These are phyloP conservation scores for Hymenoscyphus repandus DNA, from an alignment of 2,329 filamentous ascomycete genomes.

Conservation along the genomic window DNA sequence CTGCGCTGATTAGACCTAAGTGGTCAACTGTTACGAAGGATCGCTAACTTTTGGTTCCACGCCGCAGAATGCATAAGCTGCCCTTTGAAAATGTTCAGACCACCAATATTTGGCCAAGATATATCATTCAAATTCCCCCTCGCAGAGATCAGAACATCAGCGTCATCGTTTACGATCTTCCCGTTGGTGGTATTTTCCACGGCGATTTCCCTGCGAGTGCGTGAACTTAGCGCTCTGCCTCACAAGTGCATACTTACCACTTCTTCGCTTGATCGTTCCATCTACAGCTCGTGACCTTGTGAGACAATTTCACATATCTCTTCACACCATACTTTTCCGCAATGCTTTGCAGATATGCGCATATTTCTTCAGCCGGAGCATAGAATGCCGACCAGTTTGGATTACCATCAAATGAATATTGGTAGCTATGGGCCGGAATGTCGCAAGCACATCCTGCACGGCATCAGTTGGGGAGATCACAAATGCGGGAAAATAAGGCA, in stretches of 20 bases:
- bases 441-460: constrained; percentile 19
- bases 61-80: constrained; percentile 54
- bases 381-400: constrained; percentile 65
- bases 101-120: constrained; percentile 57
- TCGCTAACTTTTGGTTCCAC: constrained; percentile 43
- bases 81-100: constrained; percentile 44
- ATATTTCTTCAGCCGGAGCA: constrained; percentile 62
- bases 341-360: constrained; percentile 59
- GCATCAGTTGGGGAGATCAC: neutral
- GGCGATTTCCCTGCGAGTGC: constrained; percentile 36
- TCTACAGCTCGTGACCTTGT: constrained; percentile 47
- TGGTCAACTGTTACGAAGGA: neutral
- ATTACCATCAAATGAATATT: constrained; percentile 63
- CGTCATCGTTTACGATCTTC: constrained; percentile 39
- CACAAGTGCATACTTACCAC: constrained; percentile 31
- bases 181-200: constrained; percentile 36
- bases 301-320: constrained; percentile 48
- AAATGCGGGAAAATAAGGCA: neutral
- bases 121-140: constrained; percentile 63
- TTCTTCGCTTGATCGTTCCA: constrained; percentile 49
- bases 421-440: constrained; percentile 48
- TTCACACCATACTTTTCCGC: constrained; percentile 62
- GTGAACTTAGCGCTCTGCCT: constrained; percentile 2
- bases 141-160: constrained; percentile 58
- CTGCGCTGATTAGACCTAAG: constrained; percentile 21